Evolutionary conservation across 2,329 filamentous ascomycete genomes (phyloP).

Genomic region (Chrysoporthe cubensis): DNA sequence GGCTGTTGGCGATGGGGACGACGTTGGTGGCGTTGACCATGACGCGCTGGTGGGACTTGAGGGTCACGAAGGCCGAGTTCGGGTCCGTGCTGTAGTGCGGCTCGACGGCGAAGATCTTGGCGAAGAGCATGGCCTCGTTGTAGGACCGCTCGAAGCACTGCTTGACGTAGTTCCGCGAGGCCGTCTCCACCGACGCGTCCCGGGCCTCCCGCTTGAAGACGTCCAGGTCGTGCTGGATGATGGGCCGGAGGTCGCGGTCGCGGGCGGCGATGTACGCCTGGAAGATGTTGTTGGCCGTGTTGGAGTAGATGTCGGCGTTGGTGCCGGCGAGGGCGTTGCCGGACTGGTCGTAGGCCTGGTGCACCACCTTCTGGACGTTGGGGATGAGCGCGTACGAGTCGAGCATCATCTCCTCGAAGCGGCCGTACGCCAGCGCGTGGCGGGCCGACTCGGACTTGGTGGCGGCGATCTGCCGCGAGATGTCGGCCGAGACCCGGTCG

Average conservation of each 20-base stretch:
- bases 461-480: constrained; percentile 56
- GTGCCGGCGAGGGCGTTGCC: constrained; percentile 50
- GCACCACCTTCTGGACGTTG: constrained; percentile 58
- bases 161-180: constrained; percentile 61
- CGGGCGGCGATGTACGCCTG: constrained; percentile 56
- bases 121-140: constrained; percentile 57
- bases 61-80: constrained; percentile 54
- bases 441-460: constrained; percentile 63
- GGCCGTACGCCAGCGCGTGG: constrained; percentile 63
- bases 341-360: constrained; percentile 55
- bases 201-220: constrained; percentile 58
- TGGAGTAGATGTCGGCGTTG: constrained; percentile 57
- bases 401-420: constrained; percentile 61
- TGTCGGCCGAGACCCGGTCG: constrained; percentile 58
- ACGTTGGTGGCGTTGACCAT: constrained; percentile 60
- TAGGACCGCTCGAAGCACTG: constrained; percentile 63
- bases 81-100: constrained; percentile 54
- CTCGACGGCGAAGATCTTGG: constrained; percentile 60
- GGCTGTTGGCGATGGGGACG: constrained; percentile 52
- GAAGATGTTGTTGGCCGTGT: constrained; percentile 59
- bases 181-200: constrained; percentile 55
- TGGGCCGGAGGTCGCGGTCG: constrained; percentile 56
- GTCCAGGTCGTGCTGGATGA: constrained; percentile 58
- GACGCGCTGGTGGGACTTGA: constrained; percentile 54
- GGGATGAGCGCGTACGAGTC: constrained; percentile 60